These are phyloP conservation scores for Trichoderma reesei DNA, from an alignment of 495 filamentous ascomycete species.

Conservation along the genomic window DNA sequence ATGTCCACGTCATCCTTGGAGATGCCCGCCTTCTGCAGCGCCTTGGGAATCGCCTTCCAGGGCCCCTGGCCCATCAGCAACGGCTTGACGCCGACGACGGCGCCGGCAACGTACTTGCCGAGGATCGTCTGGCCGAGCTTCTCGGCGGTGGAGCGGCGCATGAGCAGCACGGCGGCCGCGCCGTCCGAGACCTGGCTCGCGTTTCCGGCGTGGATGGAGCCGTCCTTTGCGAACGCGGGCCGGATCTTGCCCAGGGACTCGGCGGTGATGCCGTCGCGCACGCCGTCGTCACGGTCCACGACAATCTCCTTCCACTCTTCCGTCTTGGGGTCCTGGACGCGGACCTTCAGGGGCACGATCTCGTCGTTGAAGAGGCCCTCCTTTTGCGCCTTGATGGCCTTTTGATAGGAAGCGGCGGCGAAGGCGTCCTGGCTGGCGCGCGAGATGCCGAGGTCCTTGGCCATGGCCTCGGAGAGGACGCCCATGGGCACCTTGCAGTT, in stretches of 20 bases:
- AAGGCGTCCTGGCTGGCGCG: conserved; percentile 77
- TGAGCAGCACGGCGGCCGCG: conserved; percentile 87
- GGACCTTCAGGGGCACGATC: conserved; percentile 77
- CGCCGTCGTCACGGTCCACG: conserved; percentile 79
- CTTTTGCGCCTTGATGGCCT: conserved; percentile 77
- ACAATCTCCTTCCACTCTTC: conserved; percentile 76
- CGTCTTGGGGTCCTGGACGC: conserved; percentile 80
- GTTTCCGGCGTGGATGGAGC: conserved; percentile 91
- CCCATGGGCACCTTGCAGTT: conserved; percentile 99
- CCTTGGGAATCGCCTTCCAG: conserved; percentile 91
- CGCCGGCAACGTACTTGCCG: conserved; percentile 75
- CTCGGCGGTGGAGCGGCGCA: conserved; percentile 90
- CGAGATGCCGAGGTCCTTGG: conserved; percentile 64
- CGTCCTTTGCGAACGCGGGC: conserved; percentile 84
- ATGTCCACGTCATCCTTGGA: conserved; percentile 89
- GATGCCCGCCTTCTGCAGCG: conserved; percentile 76
- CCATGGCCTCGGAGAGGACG: conserved; percentile 88
- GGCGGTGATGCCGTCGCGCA: conserved; percentile 74
- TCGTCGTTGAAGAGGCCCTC: conserved; percentile 87
- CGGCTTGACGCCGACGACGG: conserved; percentile 81
- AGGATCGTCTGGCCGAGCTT: conserved; percentile 78
- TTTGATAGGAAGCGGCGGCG: conserved; percentile 80
- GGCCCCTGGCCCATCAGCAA: conserved; percentile 94
- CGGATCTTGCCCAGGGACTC: conserved; percentile 84
- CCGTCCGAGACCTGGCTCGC: conserved; percentile 93